These are phyloP conservation scores for Syncephalastrum monosporum DNA, from an alignment of 371 early-diverging fungal species.

Conservation along the genomic window DNA sequence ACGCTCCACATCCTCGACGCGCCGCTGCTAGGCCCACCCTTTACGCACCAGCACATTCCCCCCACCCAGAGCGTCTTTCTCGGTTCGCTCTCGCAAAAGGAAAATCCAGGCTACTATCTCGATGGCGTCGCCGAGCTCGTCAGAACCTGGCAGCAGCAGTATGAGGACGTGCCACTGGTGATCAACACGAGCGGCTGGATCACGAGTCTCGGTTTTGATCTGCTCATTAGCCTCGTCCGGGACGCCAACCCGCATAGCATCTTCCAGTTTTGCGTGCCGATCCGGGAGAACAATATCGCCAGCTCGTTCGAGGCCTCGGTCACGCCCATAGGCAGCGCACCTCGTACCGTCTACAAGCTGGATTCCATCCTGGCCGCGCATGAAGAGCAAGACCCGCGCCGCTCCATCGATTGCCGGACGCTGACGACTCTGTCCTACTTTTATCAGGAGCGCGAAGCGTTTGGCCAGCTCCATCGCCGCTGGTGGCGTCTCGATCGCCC, in stretches of 20 bases:
- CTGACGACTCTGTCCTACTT: slow-evolving; percentile 52
- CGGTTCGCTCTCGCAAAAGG: slow-evolving; percentile 63
- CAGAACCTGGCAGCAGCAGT: slow-evolving; percentile 46
- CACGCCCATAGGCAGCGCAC: not conserved
- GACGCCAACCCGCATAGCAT: slow-evolving; percentile 54
- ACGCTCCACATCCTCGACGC: slow-evolving; percentile 64
- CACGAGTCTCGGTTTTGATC: slow-evolving; percentile 73
- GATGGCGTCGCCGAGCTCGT: slow-evolving; percentile 57
- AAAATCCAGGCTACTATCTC: slow-evolving; percentile 72
- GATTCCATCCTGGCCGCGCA: not conserved
- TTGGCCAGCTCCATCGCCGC: slow-evolving; percentile 9
- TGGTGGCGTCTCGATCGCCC: slow-evolving; percentile 60
- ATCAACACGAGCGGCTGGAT: slow-evolving; percentile 87
- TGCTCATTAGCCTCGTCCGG: slow-evolving; percentile 59
- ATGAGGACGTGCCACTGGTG: slow-evolving; percentile 60
- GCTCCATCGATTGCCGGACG: slow-evolving; percentile 46
- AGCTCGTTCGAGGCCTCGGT: slow-evolving; percentile 29
- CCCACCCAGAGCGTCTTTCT: slow-evolving; percentile 65
- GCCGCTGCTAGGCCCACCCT: slow-evolving; percentile 78
- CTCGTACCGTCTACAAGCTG: not conserved
- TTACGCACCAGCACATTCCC: slow-evolving; percentile 60
- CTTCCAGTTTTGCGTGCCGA: slow-evolving; percentile 39
- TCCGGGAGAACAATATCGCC: slow-evolving; percentile 26
- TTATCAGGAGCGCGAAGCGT: slow-evolving; percentile 18
- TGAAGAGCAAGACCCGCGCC: too few species aligned